Conservation (phyloP, 1,284 basidiomycete genomes). For the Moniliella sp. region DNA sequence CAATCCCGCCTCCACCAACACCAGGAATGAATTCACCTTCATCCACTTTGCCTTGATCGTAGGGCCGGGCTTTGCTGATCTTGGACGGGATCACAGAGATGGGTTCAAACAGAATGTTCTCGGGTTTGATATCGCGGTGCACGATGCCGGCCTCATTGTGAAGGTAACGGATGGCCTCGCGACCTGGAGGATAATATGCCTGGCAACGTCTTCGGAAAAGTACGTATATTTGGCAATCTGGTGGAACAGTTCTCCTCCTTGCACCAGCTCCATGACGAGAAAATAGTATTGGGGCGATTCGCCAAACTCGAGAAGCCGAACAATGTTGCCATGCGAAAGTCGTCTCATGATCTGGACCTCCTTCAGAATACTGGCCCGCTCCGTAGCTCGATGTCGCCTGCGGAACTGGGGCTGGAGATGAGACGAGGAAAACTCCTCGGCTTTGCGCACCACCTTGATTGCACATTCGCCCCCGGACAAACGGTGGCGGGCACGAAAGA, state of each 20-base stretch:
- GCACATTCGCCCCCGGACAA: conserved; percentile 62
- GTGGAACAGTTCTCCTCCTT: conserved; percentile 94
- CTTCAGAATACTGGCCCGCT: conserved; percentile 90
- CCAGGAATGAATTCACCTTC: conserved; percentile 85
- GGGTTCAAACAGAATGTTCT: conserved; percentile 81
- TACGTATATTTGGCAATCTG: conserved; percentile 98
- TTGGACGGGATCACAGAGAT: conserved; percentile 79
- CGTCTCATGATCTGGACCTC: conserved; percentile 99
- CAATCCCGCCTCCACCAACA: conserved; percentile 85
- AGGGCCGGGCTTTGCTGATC: conserved; percentile 53
- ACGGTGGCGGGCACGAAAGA: conserved; percentile 73
- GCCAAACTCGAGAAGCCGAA: conserved; percentile 40
- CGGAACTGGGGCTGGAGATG: conserved; percentile 22
- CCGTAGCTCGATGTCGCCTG: conserved; percentile 29
- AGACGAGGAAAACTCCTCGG: no score
- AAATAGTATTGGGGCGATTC: conserved; percentile 87
- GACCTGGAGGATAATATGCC: conserved; percentile 92
- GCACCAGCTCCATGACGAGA: conserved; percentile 55
- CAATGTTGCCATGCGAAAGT: conserved; percentile 65
- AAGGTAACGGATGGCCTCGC: conserved; percentile 83
- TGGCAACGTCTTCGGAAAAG: conserved; percentile 51
- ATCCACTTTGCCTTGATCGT: conserved; percentile 95
- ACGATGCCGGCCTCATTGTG: conserved; percentile 96
- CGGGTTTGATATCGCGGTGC: conserved; percentile 79
- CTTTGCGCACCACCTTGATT: conserved; percentile 92